A percentile compares a stretch with the other conserved stretches of the same genome.
Conservation (phyloP, 2,329 filamentous ascomycete genomes). For the Calcarisporium arbuscula region DNA sequence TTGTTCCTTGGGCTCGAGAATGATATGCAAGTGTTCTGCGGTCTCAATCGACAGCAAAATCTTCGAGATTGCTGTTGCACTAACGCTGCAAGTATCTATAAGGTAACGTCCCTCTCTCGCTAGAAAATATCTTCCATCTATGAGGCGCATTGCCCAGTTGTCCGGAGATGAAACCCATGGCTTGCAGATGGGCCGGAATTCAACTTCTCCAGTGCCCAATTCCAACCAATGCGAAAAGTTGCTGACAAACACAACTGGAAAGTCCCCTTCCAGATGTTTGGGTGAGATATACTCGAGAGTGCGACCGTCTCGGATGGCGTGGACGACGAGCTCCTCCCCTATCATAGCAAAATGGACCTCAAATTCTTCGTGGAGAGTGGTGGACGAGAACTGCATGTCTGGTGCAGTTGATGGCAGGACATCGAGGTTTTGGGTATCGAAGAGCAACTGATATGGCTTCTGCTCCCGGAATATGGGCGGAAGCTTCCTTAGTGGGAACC, state of each 20-base stretch:
- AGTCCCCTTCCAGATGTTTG: conserved; percentile 13
- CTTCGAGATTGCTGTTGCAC: too few relatives aligned
- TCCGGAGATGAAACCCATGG: conserved; percentile 18
- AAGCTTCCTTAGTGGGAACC: conserved; percentile 39
- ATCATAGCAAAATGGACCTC: conserved; percentile 27
- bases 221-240: conserved; percentile 43
- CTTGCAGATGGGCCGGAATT: conserved; percentile 21
- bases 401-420: conserved; percentile 12
- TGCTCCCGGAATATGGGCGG: conserved; percentile 37
- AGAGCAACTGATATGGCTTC: conserved; percentile 11
- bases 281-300: conserved; percentile 26
- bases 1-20: not conserved
- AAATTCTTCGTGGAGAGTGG: conserved; percentile 22
- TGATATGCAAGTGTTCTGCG: conserved; percentile 1
- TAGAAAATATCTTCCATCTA: too few relatives aligned
- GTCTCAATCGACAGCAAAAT: too few relatives aligned
- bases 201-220: conserved; percentile 15
- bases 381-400: conserved; percentile 34
- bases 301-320: conserved; percentile 9
- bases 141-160: too few relatives aligned
- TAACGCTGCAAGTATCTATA: too few relatives aligned
- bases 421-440: conserved; percentile 10
- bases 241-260: conserved; percentile 32
- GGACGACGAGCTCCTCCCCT: conserved; percentile 25
- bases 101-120: too few relatives aligned